These are phyloP conservation scores for Monosporascus ibericus DNA, from an alignment of 2,329 filamentous ascomycete genomes.

Conservation along the genomic window DNA sequence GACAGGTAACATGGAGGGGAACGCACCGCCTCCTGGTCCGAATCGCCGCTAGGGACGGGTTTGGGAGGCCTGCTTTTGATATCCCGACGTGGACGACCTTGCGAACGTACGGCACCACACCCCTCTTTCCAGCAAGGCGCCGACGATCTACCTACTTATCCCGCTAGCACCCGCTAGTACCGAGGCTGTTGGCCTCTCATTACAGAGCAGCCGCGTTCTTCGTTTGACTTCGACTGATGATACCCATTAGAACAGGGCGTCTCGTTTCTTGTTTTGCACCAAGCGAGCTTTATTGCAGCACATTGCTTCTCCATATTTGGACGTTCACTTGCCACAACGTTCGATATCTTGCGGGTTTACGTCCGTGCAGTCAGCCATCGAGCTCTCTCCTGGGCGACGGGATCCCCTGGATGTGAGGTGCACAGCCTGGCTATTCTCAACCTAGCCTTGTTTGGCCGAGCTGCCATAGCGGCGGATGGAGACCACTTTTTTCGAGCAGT, in stretches of 20 bases:
- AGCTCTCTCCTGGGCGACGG: constrained; percentile 12
- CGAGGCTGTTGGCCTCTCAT: constrained; percentile 5
- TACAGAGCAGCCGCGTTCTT: constrained; percentile 14
- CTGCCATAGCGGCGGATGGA: too few species aligned
- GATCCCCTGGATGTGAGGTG: constrained; percentile 8
- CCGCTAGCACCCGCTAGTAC: constrained; percentile 2
- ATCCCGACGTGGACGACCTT: neutral
- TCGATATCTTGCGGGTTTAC: neutral
- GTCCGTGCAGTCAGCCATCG: constrained; percentile 1
- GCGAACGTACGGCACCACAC: neutral
- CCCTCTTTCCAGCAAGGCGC: neutral
- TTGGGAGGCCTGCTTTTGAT: constrained; percentile 6
- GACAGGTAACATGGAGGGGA: constrained; percentile 73
- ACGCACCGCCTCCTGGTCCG: constrained; percentile 22
- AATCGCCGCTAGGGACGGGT: constrained; percentile 28
- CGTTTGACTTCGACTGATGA: constrained; percentile 22
- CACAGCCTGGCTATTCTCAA: constrained; percentile 17
- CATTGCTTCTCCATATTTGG: constrained; percentile 8
- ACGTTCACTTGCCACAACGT: constrained; percentile 9
- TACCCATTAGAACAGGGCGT: constrained; percentile 27
- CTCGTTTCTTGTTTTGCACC: constrained; percentile 13
- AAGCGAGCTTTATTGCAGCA: constrained; percentile 16
- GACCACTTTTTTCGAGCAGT: too few species aligned
- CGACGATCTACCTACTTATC: constrained; percentile 2
- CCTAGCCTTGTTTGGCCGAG: too few species aligned